These are phyloP conservation scores for Cladophialophora chaetospira DNA, from an alignment of 2,329 filamentous ascomycete genomes.

Conservation along the genomic window DNA sequence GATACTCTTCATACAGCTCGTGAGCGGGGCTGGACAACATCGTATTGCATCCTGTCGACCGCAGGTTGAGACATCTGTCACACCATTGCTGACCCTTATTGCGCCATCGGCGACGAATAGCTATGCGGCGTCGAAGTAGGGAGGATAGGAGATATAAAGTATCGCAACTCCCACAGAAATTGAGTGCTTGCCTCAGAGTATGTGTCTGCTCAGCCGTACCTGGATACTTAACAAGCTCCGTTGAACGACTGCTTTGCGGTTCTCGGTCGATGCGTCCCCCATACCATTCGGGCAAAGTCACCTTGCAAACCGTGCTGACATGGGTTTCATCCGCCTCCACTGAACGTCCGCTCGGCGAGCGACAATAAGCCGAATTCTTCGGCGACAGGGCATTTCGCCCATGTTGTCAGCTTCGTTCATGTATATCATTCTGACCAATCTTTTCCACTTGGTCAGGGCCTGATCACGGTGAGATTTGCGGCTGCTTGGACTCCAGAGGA, in stretches of 20 bases:
- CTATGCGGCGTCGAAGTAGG: not conserved
- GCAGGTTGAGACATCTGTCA: not conserved
- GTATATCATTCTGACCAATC: not conserved
- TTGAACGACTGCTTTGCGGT: not conserved
- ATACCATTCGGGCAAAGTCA: not conserved
- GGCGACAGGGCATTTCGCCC: not conserved
- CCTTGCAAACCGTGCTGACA: not conserved
- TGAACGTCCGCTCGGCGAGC: not conserved
- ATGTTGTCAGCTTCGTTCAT: constrained; percentile 1
- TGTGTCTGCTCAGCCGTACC: too few relatives aligned
- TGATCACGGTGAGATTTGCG: not conserved
- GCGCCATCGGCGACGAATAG: not conserved
- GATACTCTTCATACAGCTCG: not conserved
- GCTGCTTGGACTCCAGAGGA: not conserved
- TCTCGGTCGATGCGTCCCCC: not conserved
- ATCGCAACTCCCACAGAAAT: not conserved
- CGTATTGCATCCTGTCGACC: not conserved
- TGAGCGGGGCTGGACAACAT: not conserved
- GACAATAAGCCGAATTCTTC: not conserved
- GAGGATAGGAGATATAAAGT: not conserved
- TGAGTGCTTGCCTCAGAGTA: not conserved
- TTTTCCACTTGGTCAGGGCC: not conserved
- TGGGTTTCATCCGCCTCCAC: not conserved
- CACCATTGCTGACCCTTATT: constrained; percentile 8
- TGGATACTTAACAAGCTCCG: not conserved